Conservation (phyloP, 2,329 filamentous ascomycete genomes). For the Didymellaceae sp. region DNA sequence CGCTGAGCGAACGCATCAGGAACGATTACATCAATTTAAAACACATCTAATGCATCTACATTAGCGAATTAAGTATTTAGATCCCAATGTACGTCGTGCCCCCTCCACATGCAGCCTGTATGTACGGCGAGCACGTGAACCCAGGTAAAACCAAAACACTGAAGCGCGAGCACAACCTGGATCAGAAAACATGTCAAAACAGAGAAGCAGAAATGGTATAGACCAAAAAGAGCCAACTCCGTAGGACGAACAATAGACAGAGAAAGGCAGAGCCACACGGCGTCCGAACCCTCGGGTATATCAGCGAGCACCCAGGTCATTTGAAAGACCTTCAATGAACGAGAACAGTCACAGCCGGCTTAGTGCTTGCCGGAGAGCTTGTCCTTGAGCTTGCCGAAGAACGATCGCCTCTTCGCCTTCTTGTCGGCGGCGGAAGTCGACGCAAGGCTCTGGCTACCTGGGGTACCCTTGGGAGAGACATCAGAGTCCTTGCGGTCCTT, state of each 20-base stretch:
- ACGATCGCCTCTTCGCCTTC: constrained; percentile 57
- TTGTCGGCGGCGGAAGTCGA: constrained; percentile 42
- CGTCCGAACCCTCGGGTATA: constrained; percentile 29
- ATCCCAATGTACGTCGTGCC: constrained; percentile 7
- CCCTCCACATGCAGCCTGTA: constrained; percentile 11
- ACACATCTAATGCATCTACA: constrained; percentile 28
- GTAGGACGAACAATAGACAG: constrained; percentile 35
- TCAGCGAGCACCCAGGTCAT: constrained; percentile 28
- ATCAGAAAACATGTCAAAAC: constrained; percentile 28
- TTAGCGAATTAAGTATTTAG: constrained; percentile 42
- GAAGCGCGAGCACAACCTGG: constrained; percentile 29
- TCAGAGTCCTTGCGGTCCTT: constrained; percentile 34
- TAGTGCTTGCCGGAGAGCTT: constrained; percentile 49
- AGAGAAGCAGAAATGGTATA: constrained; percentile 44
- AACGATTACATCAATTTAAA: constrained; percentile 3
- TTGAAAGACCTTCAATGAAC: constrained; percentile 22
- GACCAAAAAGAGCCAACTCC: constrained; percentile 45
- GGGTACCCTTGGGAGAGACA: constrained; percentile 46
- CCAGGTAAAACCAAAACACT: constrained; percentile 4
- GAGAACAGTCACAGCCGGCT: constrained; percentile 15
- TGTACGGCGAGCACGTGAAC: constrained; percentile 1
- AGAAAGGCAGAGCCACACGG: constrained; percentile 23
- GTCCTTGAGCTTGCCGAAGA: constrained; percentile 59
- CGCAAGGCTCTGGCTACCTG: constrained; percentile 47
- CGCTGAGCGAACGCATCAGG: background rate